Evolutionary conservation across 768 basidiomycete genomes (phyloP), one percentile per base, ranked within the genome.

Genomic region (Hypholoma sublateritium): DNA sequence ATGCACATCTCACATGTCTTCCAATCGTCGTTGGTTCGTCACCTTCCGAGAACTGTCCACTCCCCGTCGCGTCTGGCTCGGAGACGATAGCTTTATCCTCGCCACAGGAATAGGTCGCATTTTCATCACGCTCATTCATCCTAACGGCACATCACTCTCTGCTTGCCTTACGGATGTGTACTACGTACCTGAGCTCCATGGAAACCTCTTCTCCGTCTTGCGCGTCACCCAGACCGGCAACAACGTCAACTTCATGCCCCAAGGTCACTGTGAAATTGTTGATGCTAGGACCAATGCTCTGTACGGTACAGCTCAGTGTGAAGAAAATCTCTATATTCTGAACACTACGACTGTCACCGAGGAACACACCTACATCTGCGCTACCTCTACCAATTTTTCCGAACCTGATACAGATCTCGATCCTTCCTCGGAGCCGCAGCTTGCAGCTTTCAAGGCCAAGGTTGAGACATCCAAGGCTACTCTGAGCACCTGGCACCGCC

Each of bases 41-140:
- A 43, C 55, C 12, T 62, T 42, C 35, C n/a, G 14, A 0, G 36
- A 59, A 8, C 57, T 63, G 4, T 2, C 28, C 1, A 16, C 46
- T 2, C 59, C 62, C 6, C 43, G 45, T 3, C 48, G 52, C 1
- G 62, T 62, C 41, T 62, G 59, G 56, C 56, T 63, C 5, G 56
- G 62, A 8, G 62, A 63, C 22, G 53, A 63, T 9, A 19, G 32
- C 8, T 63, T 49, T 45, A 63, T 63, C 41, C 53, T 60, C 13
- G 56, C 57, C 11, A 50, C 25, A 36, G 57, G 57, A 6, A 58
- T 48, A 16, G 57, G 57, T 11, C 57, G 45, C 6, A 24, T 57
- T n/a, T 44, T 14, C 36, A 45, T 44, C 32, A 34, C 32, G 1
- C 25, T 57, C 8, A 16, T 34, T 5, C 41, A 19, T n/a, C 43